A percentile compares a stretch with the other conserved stretches of the same genome.
phyloP scores from a whole-genome alignment of 2,329 filamentous ascomycete species.

The Chaetoscypha palmicola region DNA sequence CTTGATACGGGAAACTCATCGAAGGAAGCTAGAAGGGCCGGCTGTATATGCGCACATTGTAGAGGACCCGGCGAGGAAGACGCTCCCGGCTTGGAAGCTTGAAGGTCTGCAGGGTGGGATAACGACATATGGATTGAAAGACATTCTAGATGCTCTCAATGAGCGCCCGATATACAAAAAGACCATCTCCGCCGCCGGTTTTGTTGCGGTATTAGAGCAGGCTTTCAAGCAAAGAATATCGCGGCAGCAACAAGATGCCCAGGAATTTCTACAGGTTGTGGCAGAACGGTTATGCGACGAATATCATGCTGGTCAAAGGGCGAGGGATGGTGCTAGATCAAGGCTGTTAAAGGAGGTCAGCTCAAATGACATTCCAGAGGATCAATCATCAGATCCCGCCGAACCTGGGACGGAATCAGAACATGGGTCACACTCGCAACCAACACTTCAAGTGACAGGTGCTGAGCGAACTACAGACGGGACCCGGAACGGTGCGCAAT shows the following conservation, averaged over 20 bases:
- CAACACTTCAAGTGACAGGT: too few species aligned
- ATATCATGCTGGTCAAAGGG: slow-evolving; percentile 77
- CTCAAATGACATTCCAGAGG: not conserved
- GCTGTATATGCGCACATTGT: slow-evolving; percentile 64
- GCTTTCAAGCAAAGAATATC: slow-evolving; percentile 89
- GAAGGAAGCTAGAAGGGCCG: slow-evolving; percentile 70
- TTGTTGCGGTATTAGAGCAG: slow-evolving; percentile 74
- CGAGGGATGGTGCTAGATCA: slow-evolving; percentile 51
- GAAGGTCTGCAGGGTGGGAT: slow-evolving; percentile 69
- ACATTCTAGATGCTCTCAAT: slow-evolving; percentile 86
- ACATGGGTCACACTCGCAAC: too few species aligned
- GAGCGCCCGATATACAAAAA: slow-evolving; percentile 91
- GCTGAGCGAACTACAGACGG: not conserved
- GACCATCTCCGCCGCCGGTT: slow-evolving; percentile 80
- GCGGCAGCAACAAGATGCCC: slow-evolving; percentile 91
- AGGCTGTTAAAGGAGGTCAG: slow-evolving; percentile 1
- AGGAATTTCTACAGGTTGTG: slow-evolving; percentile 93
- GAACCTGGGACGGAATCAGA: not conserved
- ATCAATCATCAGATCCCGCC: not conserved
- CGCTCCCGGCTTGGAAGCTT: slow-evolving; percentile 51
- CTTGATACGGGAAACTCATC: slow-evolving; percentile 84
- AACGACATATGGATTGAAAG: slow-evolving; percentile 82
- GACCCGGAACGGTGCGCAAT: not conserved
- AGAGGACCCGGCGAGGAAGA: slow-evolving; percentile 39
- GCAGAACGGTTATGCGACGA: slow-evolving; percentile 90